These are phyloP conservation scores for Malus fusca DNA, from an alignment of 306 rosid species.

Conservation along the genomic window DNA sequence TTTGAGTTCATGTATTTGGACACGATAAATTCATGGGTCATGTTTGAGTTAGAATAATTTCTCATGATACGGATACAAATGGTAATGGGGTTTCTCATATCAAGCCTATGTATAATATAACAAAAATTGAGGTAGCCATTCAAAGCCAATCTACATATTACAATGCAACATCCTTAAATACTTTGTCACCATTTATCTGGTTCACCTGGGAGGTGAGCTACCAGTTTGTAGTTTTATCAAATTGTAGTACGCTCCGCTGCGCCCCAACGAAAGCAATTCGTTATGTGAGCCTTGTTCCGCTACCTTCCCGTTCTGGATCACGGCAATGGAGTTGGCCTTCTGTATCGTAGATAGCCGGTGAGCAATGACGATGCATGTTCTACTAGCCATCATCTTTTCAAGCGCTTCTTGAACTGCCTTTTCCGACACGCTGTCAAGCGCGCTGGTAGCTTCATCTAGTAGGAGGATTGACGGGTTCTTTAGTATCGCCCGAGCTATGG, in stretches of 20 bases:
- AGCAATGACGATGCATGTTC: slow-evolving; percentile 74
- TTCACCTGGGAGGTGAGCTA: slow-evolving; percentile 28
- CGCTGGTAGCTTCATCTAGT: slow-evolving; percentile 87
- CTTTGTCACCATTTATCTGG: not conserved
- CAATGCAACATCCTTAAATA: not conserved
- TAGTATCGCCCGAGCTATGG: slow-evolving; percentile 71
- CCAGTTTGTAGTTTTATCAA: slow-evolving; percentile 50
- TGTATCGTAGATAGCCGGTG: slow-evolving; percentile 71
- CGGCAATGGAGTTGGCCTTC: slow-evolving; percentile 60
- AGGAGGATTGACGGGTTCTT: slow-evolving; percentile 80
- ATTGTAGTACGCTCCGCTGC: slow-evolving; percentile 47
- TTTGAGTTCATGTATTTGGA: not conserved
- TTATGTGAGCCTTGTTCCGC: slow-evolving; percentile 77
- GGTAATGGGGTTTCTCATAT: no score
- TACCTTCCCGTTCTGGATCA: slow-evolving; percentile 66
- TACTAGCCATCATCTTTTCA: slow-evolving; percentile 68
- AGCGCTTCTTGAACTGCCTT: slow-evolving; percentile 64
- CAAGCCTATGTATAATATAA: not conserved
- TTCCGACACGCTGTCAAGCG: slow-evolving; percentile 85
- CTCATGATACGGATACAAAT: not conserved
- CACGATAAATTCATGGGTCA: no score
- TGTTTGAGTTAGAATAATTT: no score
- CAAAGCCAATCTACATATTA: not conserved
- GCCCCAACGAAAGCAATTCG: slow-evolving; percentile 52
- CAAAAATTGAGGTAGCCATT: not conserved